Base-by-base conservation (phyloP, 2,329 filamentous ascomycete species). In the Epicoccum sorghinum region DNA sequence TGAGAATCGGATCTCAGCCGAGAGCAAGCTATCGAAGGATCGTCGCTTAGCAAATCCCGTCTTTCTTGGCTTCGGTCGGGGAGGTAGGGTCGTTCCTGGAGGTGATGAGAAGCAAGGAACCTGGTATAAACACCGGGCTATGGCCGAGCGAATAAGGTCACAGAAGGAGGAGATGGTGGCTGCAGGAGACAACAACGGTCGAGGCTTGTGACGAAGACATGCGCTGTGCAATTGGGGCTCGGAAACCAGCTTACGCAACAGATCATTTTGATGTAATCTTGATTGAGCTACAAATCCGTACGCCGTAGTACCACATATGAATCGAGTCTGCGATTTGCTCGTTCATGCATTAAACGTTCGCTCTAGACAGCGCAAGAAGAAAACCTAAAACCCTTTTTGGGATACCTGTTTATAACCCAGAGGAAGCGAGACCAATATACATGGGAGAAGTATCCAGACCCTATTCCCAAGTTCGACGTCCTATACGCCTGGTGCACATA, bases 391-490 rank as follows among this genome's bases (percentile, higher is more conserved):
- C 9, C 40, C 40, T 23, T 37, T 54, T 54, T 49, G 40, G 36
- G 36, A 27, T 49, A 45, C 52, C 40, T 29, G 42, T 29, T 45
- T 57, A 35, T 37, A 40, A 25, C 50, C 47, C 47, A 50, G 37
- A 54, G n/a, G 46, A 53, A 45, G 45, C 48, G 50, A 29, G 27
- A 52, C 35, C 52, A 61, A 58, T 64, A 42, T 64, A 63, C 59
- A 63, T 59, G 55, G 58, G 58, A 59, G 52, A 58, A 62, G 58
- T 67, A 69, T 66, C 61, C 63, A 68, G 60, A 60, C 43, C 52
- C 55, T 60, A 25, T 27, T 38, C 46, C 53, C 44, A 38, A 46
- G 53, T 52, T 53, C 49, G 55, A 53, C 39, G n/a, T 50, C 39
- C 53, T 52, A 57, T 58, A 57, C 58, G 47, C 58, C 60, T 23